Evolutionary conservation across 2,329 filamentous ascomycete species (phyloP).

Genomic region (Rutstroemia sp.): DNA sequence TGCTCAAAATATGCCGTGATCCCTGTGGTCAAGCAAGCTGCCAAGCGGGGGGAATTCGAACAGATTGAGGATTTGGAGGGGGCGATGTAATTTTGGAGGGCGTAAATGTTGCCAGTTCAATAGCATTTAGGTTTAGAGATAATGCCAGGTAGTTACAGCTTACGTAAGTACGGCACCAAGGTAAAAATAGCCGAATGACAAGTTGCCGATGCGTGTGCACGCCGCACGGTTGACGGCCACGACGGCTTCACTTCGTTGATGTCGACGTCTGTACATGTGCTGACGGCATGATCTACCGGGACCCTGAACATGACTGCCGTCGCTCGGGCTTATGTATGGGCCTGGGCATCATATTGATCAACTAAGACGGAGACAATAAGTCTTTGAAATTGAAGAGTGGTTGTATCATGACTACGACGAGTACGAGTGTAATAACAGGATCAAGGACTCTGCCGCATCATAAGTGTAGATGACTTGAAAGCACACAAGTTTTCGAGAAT

Average conservation of each 20-base stretch:
- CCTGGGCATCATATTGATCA: too few relatives aligned
- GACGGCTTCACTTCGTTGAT: neutral
- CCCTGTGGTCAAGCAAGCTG: neutral
- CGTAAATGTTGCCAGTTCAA: neutral
- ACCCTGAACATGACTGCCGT: too few relatives aligned
- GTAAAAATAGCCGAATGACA: slow-evolving; percentile 9
- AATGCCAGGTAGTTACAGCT: slow-evolving; percentile 11
- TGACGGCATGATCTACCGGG: neutral
- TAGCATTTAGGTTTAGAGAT: neutral
- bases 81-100: neutral
- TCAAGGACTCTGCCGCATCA: too few relatives aligned
- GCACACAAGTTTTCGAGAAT: too few relatives aligned
- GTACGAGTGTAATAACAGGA: too few relatives aligned
- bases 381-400: too few relatives aligned
- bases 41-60: neutral
- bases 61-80: neutral
- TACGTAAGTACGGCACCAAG: slow-evolving; percentile 2
- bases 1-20: neutral
- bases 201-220: neutral
- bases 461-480: too few relatives aligned
- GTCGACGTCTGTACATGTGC: neutral
- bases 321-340: too few relatives aligned
- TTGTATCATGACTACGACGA: too few relatives aligned
- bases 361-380: too few relatives aligned
- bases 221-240: neutral